Evolutionary conservation across 495 filamentous ascomycete genomes (phyloP).

Genomic region (Penicillium angulare): DNA sequence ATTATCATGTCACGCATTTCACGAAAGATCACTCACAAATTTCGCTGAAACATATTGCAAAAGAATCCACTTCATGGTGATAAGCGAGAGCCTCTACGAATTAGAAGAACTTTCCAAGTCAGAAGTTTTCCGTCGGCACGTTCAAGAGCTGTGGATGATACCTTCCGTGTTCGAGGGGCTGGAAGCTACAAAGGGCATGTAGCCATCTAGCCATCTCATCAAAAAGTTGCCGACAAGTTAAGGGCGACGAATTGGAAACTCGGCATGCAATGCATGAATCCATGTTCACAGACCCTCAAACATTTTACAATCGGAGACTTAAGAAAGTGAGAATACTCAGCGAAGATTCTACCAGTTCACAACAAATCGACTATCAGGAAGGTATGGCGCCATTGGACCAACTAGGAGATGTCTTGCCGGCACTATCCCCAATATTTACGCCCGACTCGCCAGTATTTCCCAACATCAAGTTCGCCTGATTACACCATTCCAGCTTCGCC

Average conservation of each 20-base stretch:
- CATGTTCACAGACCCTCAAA: conserved; percentile 8
- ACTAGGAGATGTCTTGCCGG: too few species aligned
- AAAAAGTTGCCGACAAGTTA: conserved; percentile 14
- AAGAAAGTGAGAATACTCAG: conserved; percentile 6
- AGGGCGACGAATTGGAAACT: conserved; percentile 11
- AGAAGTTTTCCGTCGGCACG: conserved; percentile 7
- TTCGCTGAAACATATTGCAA: conserved; percentile 8
- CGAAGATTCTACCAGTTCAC: neutral
- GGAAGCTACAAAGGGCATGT: conserved; percentile 3
- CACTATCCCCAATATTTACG: too few species aligned
- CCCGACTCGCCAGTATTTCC: neutral
- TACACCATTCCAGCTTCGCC: neutral
- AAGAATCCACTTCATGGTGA: conserved; percentile 18
- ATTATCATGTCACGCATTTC: conserved; percentile 16
- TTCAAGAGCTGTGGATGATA: conserved; percentile 19
- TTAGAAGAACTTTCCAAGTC: conserved; percentile 11
- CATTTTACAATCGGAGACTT: conserved; percentile 13
- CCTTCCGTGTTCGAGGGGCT: conserved; percentile 10
- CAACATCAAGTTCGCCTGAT: neutral
- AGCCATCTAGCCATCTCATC: conserved; percentile 17
- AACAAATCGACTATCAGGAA: conserved; percentile 3
- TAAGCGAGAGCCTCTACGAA: conserved; percentile 18
- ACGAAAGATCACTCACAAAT: conserved; percentile 9
- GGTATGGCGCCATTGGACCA: neutral
- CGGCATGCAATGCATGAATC: conserved; percentile 10